Evolutionary conservation across 106 monocot genomes (phyloP).

Genomic region (Hemerocallis citrina): DNA sequence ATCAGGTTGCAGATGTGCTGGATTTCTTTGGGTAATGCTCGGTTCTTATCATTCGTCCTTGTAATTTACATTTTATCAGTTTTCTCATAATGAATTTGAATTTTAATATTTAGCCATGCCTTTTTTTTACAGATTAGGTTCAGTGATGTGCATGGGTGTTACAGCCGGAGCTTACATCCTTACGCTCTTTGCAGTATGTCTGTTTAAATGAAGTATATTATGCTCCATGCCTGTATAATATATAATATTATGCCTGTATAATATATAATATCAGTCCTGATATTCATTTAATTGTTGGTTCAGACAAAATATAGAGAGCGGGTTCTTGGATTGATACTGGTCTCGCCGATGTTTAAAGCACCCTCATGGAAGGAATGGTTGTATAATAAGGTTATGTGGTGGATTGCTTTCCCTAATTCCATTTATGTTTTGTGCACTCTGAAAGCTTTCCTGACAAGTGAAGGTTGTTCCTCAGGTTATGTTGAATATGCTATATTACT

Average conservation of each 20-base stretch:
- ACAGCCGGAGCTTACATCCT: constrained; percentile 60
- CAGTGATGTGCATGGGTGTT: constrained; percentile 69
- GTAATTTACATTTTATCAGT: background rate
- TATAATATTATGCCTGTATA: background rate
- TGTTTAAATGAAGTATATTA: background rate
- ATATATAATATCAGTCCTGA: too few species aligned
- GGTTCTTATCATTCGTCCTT: background rate
- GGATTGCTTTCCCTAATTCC: background rate
- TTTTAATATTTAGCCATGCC: background rate
- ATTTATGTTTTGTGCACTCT: background rate
- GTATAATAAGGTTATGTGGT: constrained; percentile 40
- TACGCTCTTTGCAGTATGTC: constrained; percentile 56
- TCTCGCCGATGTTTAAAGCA: constrained; percentile 64
- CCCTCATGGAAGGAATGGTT: constrained; percentile 79
- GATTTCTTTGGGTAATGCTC: constrained; percentile 72
- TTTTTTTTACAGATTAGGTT: constrained; percentile 24
- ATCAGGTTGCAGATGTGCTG: constrained; percentile 78
- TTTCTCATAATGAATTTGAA: background rate
- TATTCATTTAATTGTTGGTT: background rate
- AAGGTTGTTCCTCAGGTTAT: constrained; percentile 40
- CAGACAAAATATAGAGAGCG: constrained; percentile 48
- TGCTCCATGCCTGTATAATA: too few species aligned
- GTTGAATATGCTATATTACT: constrained; percentile 58
- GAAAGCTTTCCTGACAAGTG: too few species aligned
- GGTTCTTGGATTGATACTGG: constrained; percentile 45